phyloP scores from a whole-genome alignment of 306 rosid species.

The Prunus salicina region DNA sequence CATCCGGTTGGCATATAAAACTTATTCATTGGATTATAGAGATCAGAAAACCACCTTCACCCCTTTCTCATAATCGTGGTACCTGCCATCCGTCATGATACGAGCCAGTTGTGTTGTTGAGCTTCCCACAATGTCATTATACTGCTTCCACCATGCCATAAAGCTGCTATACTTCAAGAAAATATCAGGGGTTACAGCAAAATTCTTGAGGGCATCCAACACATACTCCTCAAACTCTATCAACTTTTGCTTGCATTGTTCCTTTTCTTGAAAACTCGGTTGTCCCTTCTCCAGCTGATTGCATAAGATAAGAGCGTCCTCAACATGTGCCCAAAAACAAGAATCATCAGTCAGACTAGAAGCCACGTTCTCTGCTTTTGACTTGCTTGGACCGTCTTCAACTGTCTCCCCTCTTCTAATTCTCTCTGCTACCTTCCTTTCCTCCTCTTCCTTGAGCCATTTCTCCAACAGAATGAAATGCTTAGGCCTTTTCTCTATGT shows the following conservation, averaged over 20 bases:
- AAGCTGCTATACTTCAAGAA: conserved; percentile 51
- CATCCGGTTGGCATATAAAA: no score
- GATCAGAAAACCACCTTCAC: not conserved
- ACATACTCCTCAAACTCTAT: conserved; percentile 46
- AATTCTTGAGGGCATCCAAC: conserved; percentile 28
- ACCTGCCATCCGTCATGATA: conserved; percentile 32
- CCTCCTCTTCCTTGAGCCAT: conserved; percentile 24
- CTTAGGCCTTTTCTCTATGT: conserved; percentile 25
- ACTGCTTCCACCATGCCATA: conserved; percentile 64
- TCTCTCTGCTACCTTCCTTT: not conserved
- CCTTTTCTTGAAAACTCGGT: not conserved
- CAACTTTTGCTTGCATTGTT: conserved; percentile 17
- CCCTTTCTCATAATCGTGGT: conserved; percentile 29
- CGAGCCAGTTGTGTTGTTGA: conserved; percentile 21
- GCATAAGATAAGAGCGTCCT: conserved; percentile 49
- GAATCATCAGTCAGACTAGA: conserved; percentile 55
- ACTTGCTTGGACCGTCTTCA: no score
- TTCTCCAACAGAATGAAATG: conserved; percentile 41
- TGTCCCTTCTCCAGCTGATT: not conserved
- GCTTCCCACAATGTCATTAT: conserved; percentile 22
- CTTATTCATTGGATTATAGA: not conserved
- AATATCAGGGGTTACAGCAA: conserved; percentile 62
- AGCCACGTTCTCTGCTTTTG: conserved; percentile 19
- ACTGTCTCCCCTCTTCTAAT: not conserved
- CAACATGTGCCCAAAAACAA: conserved; percentile 77